Base-by-base conservation (phyloP, 495 filamentous ascomycete genomes). In the Annulohypoxylon moriforme region DNA sequence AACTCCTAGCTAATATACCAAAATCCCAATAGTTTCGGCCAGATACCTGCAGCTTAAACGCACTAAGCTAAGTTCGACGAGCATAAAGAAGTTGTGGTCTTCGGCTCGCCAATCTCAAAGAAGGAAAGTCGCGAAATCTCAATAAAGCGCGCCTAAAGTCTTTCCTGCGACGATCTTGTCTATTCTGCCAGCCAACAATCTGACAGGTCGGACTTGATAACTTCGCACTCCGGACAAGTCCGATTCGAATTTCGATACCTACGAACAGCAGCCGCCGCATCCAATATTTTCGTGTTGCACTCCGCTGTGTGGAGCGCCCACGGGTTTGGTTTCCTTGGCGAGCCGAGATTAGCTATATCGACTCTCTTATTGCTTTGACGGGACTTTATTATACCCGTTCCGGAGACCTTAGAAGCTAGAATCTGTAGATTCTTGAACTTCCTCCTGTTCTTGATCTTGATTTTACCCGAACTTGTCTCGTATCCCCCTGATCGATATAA, bases 341-440 rank as follows among this genome's bases (percentile, higher is more conserved):
- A 73, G 61, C 71, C 71, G 66, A 69, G 50, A 69, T 69, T 73
- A 65, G 56, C 71, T 73, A 73, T 73, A 73, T 63, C 64, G 38
- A 42, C 65, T 25, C 60, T 66, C 56, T 69, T 68, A 69, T 72
- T 68, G 61, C 55, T 47, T 42, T 62, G 52, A 64, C 22, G 40
- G 42, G 56, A 40, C 18, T 20, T 20, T 69, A 50, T 61, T 73
- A 73, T 65, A 69, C 40, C 66, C 61, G 47, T 42, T 65, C 60
- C 46, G 31, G 61, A 65, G 60, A 55, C 36, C 33, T 18, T 40
- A 66, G 56, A 52, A 33, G 61, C 46, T 68, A 25, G 61, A 64
- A 57, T 52, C 31, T 68, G 49, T 27, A 25, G 52, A 22, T 64
- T 22, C 60, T 68, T 46, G 22, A 31, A 14, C 34, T 61, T 36